Evolutionary conservation across 2,329 filamentous ascomycete species (phyloP), one percentile per base, ranked within the genome.

Genomic region (Ophiostoma sp.): DNA sequence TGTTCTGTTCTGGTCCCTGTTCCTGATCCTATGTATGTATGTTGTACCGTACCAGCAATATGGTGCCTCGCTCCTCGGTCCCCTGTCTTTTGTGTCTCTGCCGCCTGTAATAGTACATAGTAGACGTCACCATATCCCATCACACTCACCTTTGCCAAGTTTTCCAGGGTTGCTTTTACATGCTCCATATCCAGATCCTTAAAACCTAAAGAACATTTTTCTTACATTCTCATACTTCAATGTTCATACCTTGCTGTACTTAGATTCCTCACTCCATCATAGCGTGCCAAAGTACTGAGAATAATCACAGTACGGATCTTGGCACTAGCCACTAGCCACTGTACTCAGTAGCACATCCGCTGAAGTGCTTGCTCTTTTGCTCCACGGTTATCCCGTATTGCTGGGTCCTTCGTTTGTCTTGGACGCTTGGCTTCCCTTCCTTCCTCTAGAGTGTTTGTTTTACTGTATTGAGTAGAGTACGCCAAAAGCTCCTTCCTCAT

Each of bases 361-460:
- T 39, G 36, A 10, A 39, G 36, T 13, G 36, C 36, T 31, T 31
- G 27, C 27, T 31, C 27, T 31, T n/a, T n/a, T 57, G 52, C 52
- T 57, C 52, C 52, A 36, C 60, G 20, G 60, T 15, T 64, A 64
- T 17, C 60, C 60, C 60, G 60, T 64, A 64, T 64, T 35, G 60
- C 60, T 64, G 60, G 60, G 31, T 64, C 60, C 13, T 20, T 64
- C 20, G 31, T 35, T n/a, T 64, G 48, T 54, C 48, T 54, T 54
- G 44, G 52, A 13, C 23, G 10, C 52, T 57, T 57, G 52, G 52
- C 23, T 13, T 27, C 4, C 11, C 41, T 44, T 39, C 36, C 36
- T 52, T 52, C 52, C 52, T 54, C 20, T n/a, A n/a, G n/a, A n/a
- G n/a, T n/a, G n/a, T n/a, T n/a, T n/a, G n/a, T n/a, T 54, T 54